Evolutionary conservation across 345 rosid genomes (phyloP).

Genomic region (Corymbia maculata): DNA sequence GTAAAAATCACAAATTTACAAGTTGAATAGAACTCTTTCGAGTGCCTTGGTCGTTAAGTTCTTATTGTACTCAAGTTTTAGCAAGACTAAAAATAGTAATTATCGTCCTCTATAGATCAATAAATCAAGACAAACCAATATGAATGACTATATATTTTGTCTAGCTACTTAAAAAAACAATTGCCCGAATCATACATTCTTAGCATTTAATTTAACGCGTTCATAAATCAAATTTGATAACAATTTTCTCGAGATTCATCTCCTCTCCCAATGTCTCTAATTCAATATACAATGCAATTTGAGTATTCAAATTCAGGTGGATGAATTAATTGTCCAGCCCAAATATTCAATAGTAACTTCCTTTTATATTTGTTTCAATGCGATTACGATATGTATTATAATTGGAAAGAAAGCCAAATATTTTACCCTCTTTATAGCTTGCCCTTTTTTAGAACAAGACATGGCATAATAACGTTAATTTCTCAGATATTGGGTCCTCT

Average conservation of each 20-base stretch:
- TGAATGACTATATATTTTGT: fast-evolving
- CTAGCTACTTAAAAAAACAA: not conserved
- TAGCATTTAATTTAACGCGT: not conserved
- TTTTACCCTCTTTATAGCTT: not conserved
- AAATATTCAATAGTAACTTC: not conserved
- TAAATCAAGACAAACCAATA: not conserved
- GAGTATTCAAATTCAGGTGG: not conserved
- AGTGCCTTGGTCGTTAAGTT: not conserved
- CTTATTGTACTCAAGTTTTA: not conserved
- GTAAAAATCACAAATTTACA: not conserved
- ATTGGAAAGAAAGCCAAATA: not conserved
- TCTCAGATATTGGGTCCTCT: not conserved
- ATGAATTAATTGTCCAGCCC: not conserved
- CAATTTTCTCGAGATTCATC: not conserved
- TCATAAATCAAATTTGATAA: not conserved
- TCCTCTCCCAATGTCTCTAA: too few relatives aligned
- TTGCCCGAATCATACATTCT: not conserved
- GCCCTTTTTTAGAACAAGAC: not conserved
- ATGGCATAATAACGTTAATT: not conserved
- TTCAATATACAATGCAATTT: not conserved
- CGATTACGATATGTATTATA: not conserved
- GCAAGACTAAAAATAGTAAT: not conserved
- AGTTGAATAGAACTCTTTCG: not conserved
- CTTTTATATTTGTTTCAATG: not conserved
- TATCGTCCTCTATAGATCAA: not conserved